Evolutionary conservation across 78 protist species (phyloP).

Genomic region (Dictyostelium capitatum): DNA sequence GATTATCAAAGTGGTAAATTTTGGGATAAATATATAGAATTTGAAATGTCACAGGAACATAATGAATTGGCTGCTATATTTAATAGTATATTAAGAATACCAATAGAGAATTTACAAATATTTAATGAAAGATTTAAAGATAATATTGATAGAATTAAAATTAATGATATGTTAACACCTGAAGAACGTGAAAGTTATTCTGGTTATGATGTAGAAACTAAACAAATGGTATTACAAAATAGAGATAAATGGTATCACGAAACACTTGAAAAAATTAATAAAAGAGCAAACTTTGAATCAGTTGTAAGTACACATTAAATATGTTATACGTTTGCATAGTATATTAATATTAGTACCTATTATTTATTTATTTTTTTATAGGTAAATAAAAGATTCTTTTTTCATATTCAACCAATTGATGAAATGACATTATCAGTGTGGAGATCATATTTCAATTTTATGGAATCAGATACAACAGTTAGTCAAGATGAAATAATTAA

Average conservation of each 20-base stretch:
- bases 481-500: neutral
- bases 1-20: conserved; percentile 24
- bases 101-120: conserved; percentile 24
- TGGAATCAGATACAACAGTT: neutral
- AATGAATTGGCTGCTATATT: conserved; percentile 12
- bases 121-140: conserved; percentile 32
- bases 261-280: conserved; percentile 7
- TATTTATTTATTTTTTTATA: neutral
- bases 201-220: neutral
- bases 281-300: conserved; percentile 15
- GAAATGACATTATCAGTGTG: conserved; percentile 17
- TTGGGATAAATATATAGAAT: conserved; percentile 40
- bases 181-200: conserved; percentile 1
- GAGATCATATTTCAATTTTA: conserved; percentile 25
- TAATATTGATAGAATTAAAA: conserved; percentile 6
- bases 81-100: conserved; percentile 28
- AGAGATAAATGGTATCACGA: conserved; percentile 34
- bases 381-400: conserved; percentile 31
- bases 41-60: conserved; percentile 9
- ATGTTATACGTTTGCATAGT: neutral
- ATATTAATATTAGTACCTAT: no score
- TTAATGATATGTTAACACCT: neutral
- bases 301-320: conserved; percentile 2
- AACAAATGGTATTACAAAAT: conserved; percentile 10
- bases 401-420: conserved; percentile 40